Conservation (phyloP, 768 basidiomycete genomes). For the Leccinum obscurum region DNA sequence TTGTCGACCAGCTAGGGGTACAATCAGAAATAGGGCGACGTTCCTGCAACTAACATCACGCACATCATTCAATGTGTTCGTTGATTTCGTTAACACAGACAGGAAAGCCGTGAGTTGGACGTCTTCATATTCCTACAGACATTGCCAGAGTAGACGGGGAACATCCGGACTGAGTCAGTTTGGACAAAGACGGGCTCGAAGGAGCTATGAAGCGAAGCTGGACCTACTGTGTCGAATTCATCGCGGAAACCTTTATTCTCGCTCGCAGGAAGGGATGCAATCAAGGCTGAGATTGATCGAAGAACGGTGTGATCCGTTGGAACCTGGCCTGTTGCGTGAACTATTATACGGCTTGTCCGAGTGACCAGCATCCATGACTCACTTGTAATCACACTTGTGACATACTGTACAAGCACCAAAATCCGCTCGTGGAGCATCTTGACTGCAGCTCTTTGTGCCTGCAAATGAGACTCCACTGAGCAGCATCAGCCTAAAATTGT, state of each 20-base stretch:
- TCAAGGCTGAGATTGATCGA: slow-evolving; percentile 80
- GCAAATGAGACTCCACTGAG: slow-evolving; percentile 86
- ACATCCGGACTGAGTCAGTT: not conserved
- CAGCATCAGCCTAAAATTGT: slow-evolving; percentile 5
- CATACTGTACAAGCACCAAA: slow-evolving; percentile 81
- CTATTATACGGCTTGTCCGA: not conserved
- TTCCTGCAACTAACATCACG: slow-evolving; percentile 29
- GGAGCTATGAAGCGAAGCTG: not conserved
- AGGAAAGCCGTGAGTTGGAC: slow-evolving; percentile 91
- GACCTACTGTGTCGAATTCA: slow-evolving; percentile 82
- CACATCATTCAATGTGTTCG: slow-evolving; percentile 88
- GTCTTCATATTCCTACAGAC: slow-evolving; percentile 86
- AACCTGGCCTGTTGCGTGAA: slow-evolving; percentile 55
- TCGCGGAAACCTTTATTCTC: slow-evolving; percentile 80
- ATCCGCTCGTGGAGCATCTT: slow-evolving; percentile 97
- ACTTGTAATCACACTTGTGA: slow-evolving; percentile 76
- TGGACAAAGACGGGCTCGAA: not conserved
- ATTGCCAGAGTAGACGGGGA: slow-evolving; percentile 1
- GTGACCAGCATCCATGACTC: slow-evolving; percentile 17
- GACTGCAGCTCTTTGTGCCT: slow-evolving; percentile 91
- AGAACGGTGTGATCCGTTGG: slow-evolving; percentile 76
- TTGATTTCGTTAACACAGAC: slow-evolving; percentile 83
- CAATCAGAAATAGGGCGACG: slow-evolving; percentile 6
- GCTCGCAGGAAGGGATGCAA: slow-evolving; percentile 86
- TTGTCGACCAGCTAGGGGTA: slow-evolving; percentile 70